Evolutionary conservation across 2,329 filamentous ascomycete genomes (phyloP), one percentile per base, ranked within the genome.

Genomic region (Coniochaeta hoffmannii): DNA sequence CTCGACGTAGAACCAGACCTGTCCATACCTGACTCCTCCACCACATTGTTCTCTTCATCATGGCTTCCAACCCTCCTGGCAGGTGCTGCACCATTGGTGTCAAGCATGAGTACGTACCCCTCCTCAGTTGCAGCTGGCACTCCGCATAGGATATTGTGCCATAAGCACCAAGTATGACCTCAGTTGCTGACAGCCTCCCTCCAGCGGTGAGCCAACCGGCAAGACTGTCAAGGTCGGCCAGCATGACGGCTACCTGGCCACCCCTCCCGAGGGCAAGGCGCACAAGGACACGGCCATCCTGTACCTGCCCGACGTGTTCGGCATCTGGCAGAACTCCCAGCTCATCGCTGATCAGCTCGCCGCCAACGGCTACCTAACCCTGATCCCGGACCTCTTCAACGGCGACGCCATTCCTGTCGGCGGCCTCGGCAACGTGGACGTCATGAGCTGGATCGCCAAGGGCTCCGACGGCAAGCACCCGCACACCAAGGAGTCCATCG

Each of bases 311-410:
- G 79, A 82, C 58, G 70, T 80, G 56, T 68, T 78, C 54, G 74
- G 79, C 58, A 74, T 81, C 66, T 80, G 76, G 76, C 73, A 80
- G 58, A 85, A 87, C 69, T 72, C 75, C 65, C 71, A 86, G 70
- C 74, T 88, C 59, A 80, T 90, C 63, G 88, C 88, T 57, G 89
- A 92, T 73, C 82, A 88, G 64, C 88, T 80, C 68, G 89, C 89
- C 56, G 81, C 82, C 60, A 87, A 87, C 67, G 88, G 86, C 62
- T 90, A 89, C 73, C 75, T 85, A 56, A 79, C 80, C 55, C 72
- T 89, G 41, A 77, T 91, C 58, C 81, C 87, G 28, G 88, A 92
- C 68, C 70, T 88, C 53, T 88, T 90, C 76, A 77, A 83, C 59
- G 86, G 85, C 57, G 84, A 89, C 64, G 66, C 82, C 15, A 68